Percentiles rank a stretch among this genome's conserved stretches.
phyloP scores from a whole-genome alignment of 306 rosid genomes.

The Neltuma alba region DNA sequence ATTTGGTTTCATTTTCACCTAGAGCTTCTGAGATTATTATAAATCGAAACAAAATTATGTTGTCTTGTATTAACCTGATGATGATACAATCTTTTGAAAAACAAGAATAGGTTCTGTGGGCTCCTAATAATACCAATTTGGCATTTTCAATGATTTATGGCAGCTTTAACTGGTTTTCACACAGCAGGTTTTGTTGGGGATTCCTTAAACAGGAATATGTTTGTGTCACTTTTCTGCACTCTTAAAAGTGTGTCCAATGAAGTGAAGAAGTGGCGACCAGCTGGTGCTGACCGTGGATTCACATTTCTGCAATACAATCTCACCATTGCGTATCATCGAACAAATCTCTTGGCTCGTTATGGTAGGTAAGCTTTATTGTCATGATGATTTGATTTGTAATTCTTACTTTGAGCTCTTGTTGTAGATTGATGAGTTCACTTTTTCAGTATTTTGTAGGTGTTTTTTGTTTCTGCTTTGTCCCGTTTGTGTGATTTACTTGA shows the following conservation, averaged over 20 bases:
- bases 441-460: background rate
- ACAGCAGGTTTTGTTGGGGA: conserved; percentile 98
- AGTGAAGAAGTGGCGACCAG: conserved; percentile 94
- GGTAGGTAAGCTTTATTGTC: conserved; percentile 70
- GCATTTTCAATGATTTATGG: conserved; percentile 39
- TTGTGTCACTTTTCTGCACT: conserved; percentile 86
- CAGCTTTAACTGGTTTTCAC: conserved; percentile 34
- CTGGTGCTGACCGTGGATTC: conserved; percentile 91
- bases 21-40: background rate
- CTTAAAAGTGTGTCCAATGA: conserved; percentile 63
- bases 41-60: background rate
- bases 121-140: background rate
- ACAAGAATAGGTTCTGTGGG: background rate
- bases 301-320: conserved; percentile 78
- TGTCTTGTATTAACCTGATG: background rate
- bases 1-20: background rate
- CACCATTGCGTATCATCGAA: conserved; percentile 90
- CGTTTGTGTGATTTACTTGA: conserved; percentile 1
- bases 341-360: conserved; percentile 90
- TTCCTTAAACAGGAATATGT: conserved; percentile 90
- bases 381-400: conserved; percentile 7
- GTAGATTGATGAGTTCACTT: background rate
- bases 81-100: background rate
- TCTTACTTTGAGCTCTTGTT: background rate
- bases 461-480: background rate